Evolutionary conservation across 352 stramenopile genomes (phyloP), one percentile per base, ranked within the genome.

Genomic region (Pythium diclinum): DNA sequence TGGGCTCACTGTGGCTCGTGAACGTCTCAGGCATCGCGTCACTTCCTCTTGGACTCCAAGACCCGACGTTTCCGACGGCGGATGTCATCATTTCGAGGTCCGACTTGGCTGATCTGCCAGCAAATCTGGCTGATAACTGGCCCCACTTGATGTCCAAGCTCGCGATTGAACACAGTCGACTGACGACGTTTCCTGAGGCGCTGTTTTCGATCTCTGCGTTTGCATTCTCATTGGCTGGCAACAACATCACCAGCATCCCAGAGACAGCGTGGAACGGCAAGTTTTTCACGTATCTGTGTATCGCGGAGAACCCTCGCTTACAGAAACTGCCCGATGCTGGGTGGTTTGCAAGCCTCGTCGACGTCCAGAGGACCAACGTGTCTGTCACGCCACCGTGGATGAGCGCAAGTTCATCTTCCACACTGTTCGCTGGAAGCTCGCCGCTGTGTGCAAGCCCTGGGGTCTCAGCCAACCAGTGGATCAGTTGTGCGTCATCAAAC

Each of bases 161-260:
- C 34, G 21, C 46, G 6, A 25, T 68, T 19, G 54, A 68, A 25
- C 54, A 59, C 33, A 68, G 55, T 33, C 21, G 17, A 1, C 36
- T 68, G 8, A 47, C 46, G 1, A 5, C 9, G 23, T 44, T 59
- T 14, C 62, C 54, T 1, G 11, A 21, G 8, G 30, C 33, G 13
- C 16, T 68, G 9, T 7, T 53, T 1, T 28, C n/a, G 28, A 52
- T 62, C 16, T 33, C 13, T 19, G 8, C 19, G 2, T 14, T 58
- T 3, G 48, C 33, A 11, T 34, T 54, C 30, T 68, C 61, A 9
- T 32, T 68, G 8, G 54, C 61, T 1, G 53, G 61, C 13, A 68
- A 68, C 42, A 33, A 51, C 32, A 16, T 68, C 32, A 52, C n/a
- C 1, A 25, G 3, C 14, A 34, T 67, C 9, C 60, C 60, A 1